These are phyloP conservation scores for Tylopilus vinaceipallidus DNA, from an alignment of 768 basidiomycete genomes.

Conservation along the genomic window DNA sequence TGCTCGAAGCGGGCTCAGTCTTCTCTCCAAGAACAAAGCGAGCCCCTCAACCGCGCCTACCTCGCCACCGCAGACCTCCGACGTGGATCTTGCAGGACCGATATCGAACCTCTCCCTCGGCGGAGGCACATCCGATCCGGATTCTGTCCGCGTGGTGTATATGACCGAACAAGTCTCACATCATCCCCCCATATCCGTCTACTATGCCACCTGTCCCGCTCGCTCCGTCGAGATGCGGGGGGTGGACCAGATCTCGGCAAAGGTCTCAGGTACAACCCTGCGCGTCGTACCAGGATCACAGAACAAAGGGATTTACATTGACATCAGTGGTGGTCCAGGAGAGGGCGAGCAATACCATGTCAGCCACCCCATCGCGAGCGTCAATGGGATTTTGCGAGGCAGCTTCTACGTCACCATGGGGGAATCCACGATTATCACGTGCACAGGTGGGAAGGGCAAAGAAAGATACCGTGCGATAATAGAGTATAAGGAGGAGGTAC, in stretches of 20 bases:
- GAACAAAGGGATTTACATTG: conserved; percentile 88
- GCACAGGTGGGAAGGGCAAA: conserved; percentile 61
- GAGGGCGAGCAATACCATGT: conserved; percentile 84
- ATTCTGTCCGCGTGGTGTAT: conserved; percentile 64
- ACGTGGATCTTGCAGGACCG: conserved; percentile 44
- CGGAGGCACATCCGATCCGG: conserved; percentile 31
- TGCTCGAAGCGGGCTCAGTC: conserved; percentile 53
- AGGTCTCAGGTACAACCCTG: conserved; percentile 83
- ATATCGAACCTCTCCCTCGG: conserved; percentile 62
- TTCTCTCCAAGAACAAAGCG: conserved; percentile 47
- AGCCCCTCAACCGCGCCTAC: conserved; percentile 37
- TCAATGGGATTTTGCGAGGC: conserved; percentile 91
- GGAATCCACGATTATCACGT: conserved; percentile 80
- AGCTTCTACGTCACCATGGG: conserved; percentile 88
- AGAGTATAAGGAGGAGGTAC: conserved; percentile 95
- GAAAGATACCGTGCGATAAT: conserved; percentile 76
- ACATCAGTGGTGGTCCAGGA: conserved; percentile 68
- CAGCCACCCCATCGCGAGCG: conserved; percentile 84
- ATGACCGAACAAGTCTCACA: conserved; percentile 95
- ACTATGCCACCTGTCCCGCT: conserved; percentile 72
- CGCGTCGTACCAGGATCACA: conserved; percentile 78
- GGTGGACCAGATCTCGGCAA: conserved; percentile 91
- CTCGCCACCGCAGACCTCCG: conserved; percentile 43
- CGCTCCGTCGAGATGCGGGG: conserved; percentile 71
- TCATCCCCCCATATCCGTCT: conserved; percentile 93